Conservation (phyloP, 495 filamentous ascomycete species). For the Trichoderma asperelloides region DNA sequence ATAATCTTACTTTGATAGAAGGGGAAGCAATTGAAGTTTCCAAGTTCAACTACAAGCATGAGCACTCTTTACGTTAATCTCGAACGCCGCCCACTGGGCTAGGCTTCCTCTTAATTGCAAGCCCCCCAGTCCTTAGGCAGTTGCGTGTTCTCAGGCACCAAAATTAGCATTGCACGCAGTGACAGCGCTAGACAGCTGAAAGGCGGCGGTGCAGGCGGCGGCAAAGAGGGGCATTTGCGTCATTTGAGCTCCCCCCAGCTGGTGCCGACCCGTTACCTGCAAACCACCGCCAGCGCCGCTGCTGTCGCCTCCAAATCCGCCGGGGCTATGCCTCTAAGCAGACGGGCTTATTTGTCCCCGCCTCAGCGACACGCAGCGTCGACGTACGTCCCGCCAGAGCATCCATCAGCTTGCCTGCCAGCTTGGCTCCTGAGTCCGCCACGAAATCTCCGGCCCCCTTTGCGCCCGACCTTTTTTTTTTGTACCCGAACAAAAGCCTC, state of each 20-base stretch:
- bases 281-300: not conserved
- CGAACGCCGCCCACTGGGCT: too few species aligned
- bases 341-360: not conserved
- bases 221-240: not conserved
- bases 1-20: too few species aligned
- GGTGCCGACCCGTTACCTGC: not conserved
- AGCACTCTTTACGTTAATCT: too few species aligned
- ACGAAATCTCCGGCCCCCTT: not conserved
- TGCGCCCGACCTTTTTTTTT: not conserved
- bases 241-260: slow-evolving; percentile 7
- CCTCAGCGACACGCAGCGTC: slow-evolving; percentile 4
- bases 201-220: too few species aligned
- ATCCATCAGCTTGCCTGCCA: slow-evolving; percentile 6
- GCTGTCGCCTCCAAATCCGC: not conserved
- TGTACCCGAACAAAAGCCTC: not conserved
- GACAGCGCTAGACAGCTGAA: not conserved
- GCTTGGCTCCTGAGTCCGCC: not conserved
- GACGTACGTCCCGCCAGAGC: slow-evolving; percentile 4
- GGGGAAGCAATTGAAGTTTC: too few species aligned
- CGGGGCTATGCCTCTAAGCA: slow-evolving; percentile 1
- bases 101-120: too few species aligned
- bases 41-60: too few species aligned
- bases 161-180: not conserved
- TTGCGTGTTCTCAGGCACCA: not conserved
- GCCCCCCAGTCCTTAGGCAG: too few species aligned